Base-by-base conservation (phyloP, 2,329 filamentous ascomycete genomes). In the Penicillium sp. region DNA sequence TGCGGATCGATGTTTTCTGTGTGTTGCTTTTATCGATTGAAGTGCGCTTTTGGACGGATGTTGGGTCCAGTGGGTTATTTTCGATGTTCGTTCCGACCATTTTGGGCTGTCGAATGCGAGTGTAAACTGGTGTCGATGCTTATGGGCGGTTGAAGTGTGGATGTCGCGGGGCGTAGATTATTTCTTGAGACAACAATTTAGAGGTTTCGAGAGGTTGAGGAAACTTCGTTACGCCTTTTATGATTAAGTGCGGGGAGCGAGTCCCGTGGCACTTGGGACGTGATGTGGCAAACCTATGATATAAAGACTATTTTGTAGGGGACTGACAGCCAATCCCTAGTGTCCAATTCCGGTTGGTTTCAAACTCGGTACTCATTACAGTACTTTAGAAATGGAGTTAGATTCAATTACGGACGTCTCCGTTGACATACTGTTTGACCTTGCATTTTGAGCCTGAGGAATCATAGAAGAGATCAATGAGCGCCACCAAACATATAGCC, bases 11-110 rank as follows among this genome's bases (percentile, higher is more conserved):
- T n/a, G 23, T 19, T 5, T 24, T 33, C 13, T 34, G 47, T 34
- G 21, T 18, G 26, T 54, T 23, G 23, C 21, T 45, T 9, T 36
- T 18, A n/a, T 50, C 53, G 2, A 60, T 42, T 10, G 57, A 54
- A 24, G 48, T 56, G 33, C 53, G 56, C 37, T 55, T 54, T 16
- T 64, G 52, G 14, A 48, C 46, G 14, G 53, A 51, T 24, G 50
- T 60, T 11, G 63, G 62, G 16, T 63, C 62, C 5, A 64, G 51
- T 9, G 63, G 60, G 34, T 63, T 60, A 9, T 55, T 51, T 31
- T 63, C 52, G 13, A 52, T 56, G 23, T 46, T 52, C 2, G 60
- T 60, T 26, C 43, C 49, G 28, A 60, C 60, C 62, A 64, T 62
- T 14, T 60, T 59, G 29, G 6, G 26, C 21, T 13, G 37, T 16